Evolutionary conservation across 2,329 filamentous ascomycete species (phyloP).

Genomic region (Epicoccum nigrum): DNA sequence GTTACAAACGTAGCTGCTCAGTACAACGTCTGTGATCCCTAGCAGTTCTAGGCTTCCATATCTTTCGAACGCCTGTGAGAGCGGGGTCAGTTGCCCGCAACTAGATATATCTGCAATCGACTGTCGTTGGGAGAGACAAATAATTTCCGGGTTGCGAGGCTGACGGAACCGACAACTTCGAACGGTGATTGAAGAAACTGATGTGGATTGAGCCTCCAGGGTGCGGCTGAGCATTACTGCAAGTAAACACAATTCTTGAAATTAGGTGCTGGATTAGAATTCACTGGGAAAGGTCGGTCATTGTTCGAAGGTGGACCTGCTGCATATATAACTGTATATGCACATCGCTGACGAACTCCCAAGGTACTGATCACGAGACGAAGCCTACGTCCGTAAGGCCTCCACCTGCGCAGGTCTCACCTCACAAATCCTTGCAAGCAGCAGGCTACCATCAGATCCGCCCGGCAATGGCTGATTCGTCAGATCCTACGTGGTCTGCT

Average conservation of each 20-base stretch:
- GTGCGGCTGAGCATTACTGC: too few species aligned
- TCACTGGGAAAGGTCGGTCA: too few species aligned
- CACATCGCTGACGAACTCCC: conserved; percentile 1
- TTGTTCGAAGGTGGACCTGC: not conserved
- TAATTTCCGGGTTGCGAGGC: not conserved
- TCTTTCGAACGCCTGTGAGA: not conserved
- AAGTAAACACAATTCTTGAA: too few species aligned
- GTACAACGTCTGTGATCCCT: not conserved
- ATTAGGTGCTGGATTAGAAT: too few species aligned
- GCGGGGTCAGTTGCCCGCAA: conserved; percentile 1
- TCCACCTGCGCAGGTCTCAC: not conserved
- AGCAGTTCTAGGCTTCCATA: not conserved
- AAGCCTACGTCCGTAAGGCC: conserved; percentile 18
- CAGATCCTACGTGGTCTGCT: not conserved
- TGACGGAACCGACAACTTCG: not conserved
- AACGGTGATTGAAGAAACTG: too few species aligned
- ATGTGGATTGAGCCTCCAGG: too few species aligned
- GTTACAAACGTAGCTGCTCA: not conserved
- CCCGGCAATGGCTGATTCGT: conserved; percentile 12
- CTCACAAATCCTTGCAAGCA: conserved; percentile 1
- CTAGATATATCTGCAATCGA: not conserved
- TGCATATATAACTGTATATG: not conserved
- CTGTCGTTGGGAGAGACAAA: not conserved
- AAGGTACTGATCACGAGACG: not conserved
- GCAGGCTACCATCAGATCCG: not conserved